A percentile compares a stretch with the other conserved stretches of the same genome.
phyloP scores from a whole-genome alignment of 164 flowering plant genomes.

The Cinnamomum chago region DNA sequence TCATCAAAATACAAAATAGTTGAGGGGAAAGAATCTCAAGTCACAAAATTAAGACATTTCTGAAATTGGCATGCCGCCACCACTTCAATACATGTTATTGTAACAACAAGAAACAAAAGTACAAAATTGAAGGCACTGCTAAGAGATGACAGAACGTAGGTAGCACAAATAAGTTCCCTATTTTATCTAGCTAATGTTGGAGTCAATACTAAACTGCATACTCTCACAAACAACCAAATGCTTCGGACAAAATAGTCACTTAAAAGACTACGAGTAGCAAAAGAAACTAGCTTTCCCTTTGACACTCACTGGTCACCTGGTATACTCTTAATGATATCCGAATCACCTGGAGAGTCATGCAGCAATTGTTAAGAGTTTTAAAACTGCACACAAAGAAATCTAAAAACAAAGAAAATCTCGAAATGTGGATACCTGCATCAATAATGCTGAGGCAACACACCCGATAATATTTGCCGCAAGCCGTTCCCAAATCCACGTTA shows the following conservation, averaged over 20 bases:
- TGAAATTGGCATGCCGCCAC: too few relatives aligned
- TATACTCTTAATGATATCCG: constrained; percentile 43
- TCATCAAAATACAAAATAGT: too few relatives aligned
- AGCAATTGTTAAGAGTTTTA: neutral
- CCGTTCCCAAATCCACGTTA: constrained; percentile 18
- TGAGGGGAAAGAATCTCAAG: too few relatives aligned
- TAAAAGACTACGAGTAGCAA: neutral
- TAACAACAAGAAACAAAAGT: too few relatives aligned
- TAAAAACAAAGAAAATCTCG: neutral
- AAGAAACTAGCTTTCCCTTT: neutral
- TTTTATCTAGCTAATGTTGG: too few relatives aligned
- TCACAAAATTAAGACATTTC: too few relatives aligned
- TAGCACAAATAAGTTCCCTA: too few relatives aligned
- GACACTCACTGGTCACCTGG: constrained; percentile 29
- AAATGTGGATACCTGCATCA: constrained; percentile 9
- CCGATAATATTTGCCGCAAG: constrained; percentile 19
- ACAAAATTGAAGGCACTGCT: too few relatives aligned
- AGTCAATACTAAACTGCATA: too few relatives aligned
- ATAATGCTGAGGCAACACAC: constrained; percentile 19
- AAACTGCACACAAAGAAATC: neutral
- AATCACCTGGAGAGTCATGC: constrained; percentile 30
- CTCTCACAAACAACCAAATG: neutral
- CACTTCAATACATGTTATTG: too few relatives aligned
- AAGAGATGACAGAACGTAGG: too few relatives aligned
- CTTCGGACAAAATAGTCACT: neutral